phyloP scores from a whole-genome alignment of 768 basidiomycete species.

The Pholiota conissans region DNA sequence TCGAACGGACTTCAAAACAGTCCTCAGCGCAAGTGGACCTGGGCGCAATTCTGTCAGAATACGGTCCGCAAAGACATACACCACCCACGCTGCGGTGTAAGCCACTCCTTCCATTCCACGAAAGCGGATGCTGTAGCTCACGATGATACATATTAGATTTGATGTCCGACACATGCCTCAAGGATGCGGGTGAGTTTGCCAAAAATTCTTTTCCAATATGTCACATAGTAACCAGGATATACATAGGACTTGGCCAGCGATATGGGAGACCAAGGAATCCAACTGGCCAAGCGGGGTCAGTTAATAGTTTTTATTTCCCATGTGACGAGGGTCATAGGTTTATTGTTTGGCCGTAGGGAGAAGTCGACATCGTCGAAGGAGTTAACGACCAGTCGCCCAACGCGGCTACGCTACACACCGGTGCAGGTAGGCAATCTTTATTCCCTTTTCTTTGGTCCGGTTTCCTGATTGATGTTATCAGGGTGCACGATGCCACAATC shows the following conservation, averaged over 20 bases:
- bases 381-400: slow-evolving; percentile 34
- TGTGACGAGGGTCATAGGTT: slow-evolving; percentile 21
- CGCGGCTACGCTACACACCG: slow-evolving; percentile 31
- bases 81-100: slow-evolving; percentile 51
- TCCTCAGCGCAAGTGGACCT: slow-evolving; percentile 40
- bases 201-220: neutral
- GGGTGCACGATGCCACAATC: slow-evolving; percentile 30
- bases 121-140: neutral
- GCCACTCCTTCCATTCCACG: slow-evolving; percentile 16
- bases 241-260: slow-evolving; percentile 46
- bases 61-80: slow-evolving; percentile 47
- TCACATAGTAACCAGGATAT: neutral
- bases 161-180: slow-evolving; percentile 34
- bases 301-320: neutral
- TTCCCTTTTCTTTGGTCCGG: slow-evolving; percentile 39
- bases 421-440: slow-evolving; percentile 35
- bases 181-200: slow-evolving; percentile 32
- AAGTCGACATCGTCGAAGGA: slow-evolving; percentile 38
- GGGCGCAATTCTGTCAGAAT: slow-evolving; percentile 59
- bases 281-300: slow-evolving; percentile 45
- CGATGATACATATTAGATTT: slow-evolving; percentile 21
- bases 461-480: slow-evolving; percentile 19
- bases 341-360: slow-evolving; percentile 26
- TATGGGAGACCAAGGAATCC: slow-evolving; percentile 47
- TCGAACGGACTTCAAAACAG: slow-evolving; percentile 48